Percentiles rank a stretch among this genome's conserved stretches.
Conservation (phyloP, 805 yeast species). For the Pichia insulana region DNA sequence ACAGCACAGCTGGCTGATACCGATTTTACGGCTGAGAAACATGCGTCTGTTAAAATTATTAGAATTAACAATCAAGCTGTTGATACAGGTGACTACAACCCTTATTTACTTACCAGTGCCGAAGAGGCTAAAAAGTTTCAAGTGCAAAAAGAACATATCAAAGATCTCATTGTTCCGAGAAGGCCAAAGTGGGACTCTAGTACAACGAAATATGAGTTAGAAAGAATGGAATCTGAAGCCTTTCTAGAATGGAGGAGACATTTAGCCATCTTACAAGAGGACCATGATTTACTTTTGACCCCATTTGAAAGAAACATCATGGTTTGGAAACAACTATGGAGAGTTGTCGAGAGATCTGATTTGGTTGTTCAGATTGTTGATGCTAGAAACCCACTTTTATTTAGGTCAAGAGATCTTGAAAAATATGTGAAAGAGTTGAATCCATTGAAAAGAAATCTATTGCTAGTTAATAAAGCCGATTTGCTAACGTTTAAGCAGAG, state of each 20-base stretch:
- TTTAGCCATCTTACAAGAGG: conserved; percentile 76
- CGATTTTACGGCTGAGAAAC: conserved; percentile 88
- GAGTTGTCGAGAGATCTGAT: conserved; percentile 93
- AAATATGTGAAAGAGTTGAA: conserved; percentile 71
- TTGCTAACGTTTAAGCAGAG: conserved; percentile 71
- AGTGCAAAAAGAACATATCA: conserved; percentile 59
- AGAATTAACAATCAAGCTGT: conserved; percentile 68
- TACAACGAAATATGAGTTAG: conserved; percentile 69
- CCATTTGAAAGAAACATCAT: conserved; percentile 96
- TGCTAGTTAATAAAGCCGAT: conserved; percentile 92
- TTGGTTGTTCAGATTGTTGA: conserved; percentile 94
- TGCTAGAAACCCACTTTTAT: conserved; percentile 87
- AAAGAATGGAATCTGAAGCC: conserved; percentile 80
- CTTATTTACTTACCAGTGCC: conserved; percentile 54
- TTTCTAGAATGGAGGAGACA: conserved; percentile 92
- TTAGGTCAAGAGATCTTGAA: conserved; percentile 80
- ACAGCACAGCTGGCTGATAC: conserved; percentile 96
- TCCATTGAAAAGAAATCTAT: conserved; percentile 65
- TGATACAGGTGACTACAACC: conserved; percentile 42
- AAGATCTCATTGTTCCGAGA: conserved; percentile 76
- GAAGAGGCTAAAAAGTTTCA: conserved; percentile 54
- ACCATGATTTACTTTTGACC: conserved; percentile 76
- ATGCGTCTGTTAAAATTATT: conserved; percentile 75
- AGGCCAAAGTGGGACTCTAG: conserved; percentile 78
- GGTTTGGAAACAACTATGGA: conserved; percentile 98